Evolutionary conservation across 768 basidiomycete genomes (phyloP).

Genomic region (Roridomyces roridus): DNA sequence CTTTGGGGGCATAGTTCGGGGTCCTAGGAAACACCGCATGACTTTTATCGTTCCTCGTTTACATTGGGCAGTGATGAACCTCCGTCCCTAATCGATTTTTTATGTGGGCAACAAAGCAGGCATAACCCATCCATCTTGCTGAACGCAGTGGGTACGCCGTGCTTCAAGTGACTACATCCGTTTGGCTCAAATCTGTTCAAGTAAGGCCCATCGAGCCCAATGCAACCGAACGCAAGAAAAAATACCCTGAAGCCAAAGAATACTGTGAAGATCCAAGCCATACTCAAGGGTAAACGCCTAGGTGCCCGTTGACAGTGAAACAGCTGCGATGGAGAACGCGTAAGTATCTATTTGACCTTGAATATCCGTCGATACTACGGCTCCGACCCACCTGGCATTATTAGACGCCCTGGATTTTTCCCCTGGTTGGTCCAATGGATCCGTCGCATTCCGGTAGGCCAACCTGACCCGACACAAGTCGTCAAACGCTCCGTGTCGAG

Average conservation of each 20-base stretch:
- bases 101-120: slow-evolving; percentile 19
- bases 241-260: slow-evolving; percentile 9
- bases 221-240: slow-evolving; percentile 15
- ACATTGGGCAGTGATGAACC: slow-evolving; percentile 9
- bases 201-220: slow-evolving; percentile 18
- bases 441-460: too few relatives aligned
- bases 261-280: slow-evolving; percentile 13
- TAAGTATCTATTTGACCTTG: slow-evolving; percentile 4
- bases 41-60: too few relatives aligned
- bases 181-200: slow-evolving; percentile 21
- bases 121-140: slow-evolving; percentile 19
- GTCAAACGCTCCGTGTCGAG: slow-evolving; percentile 15
- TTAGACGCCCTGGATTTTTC: too few relatives aligned
- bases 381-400: too few relatives aligned
- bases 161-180: slow-evolving; percentile 22
- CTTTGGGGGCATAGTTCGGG: too few relatives aligned
- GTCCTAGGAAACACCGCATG: too few relatives aligned
- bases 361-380: too few relatives aligned
- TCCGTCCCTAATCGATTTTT: slow-evolving; percentile 22
- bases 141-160: slow-evolving; percentile 19
- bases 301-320: slow-evolving; percentile 22
- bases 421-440: too few relatives aligned
- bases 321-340: slow-evolving; percentile 18
- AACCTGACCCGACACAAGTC: too few relatives aligned
- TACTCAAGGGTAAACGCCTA: slow-evolving; percentile 21